Evolutionary conservation across 2,329 filamentous ascomycete genomes (phyloP).

Genomic region (Monosporascus sp.): DNA sequence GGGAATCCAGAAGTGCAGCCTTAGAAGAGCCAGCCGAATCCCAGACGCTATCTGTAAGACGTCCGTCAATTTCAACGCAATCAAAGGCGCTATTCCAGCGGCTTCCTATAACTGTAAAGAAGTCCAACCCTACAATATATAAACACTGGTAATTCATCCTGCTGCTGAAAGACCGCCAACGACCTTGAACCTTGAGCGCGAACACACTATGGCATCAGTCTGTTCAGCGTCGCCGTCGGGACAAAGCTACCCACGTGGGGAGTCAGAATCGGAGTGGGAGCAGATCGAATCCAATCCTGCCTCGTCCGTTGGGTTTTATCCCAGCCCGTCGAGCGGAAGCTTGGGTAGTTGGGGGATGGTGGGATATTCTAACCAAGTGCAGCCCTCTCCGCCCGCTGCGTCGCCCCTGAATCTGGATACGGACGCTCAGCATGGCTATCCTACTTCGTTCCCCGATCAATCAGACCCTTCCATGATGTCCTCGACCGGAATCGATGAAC

Average conservation of each 20-base stretch:
- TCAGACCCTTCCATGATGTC: slow-evolving; percentile 26
- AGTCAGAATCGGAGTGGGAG: slow-evolving; percentile 29
- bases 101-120: too few species aligned
- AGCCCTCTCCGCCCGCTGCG: slow-evolving; percentile 29
- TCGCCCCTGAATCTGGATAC: slow-evolving; percentile 40
- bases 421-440: slow-evolving; percentile 30
- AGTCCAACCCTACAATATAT: too few species aligned
- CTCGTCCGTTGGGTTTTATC: slow-evolving; percentile 35
- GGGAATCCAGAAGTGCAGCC: background rate
- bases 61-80: background rate
- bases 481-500: slow-evolving; percentile 20
- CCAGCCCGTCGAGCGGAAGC: slow-evolving; percentile 47
- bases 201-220: slow-evolving; percentile 25
- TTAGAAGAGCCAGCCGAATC: background rate
- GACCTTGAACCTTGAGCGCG: background rate
- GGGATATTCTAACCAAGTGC: slow-evolving; percentile 29
- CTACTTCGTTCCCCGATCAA: slow-evolving; percentile 28
- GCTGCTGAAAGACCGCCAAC: too few species aligned
- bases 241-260: slow-evolving; percentile 20
- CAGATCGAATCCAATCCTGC: slow-evolving; percentile 25
- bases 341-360: slow-evolving; percentile 46
- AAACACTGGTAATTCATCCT: background rate
- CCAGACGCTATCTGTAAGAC: background rate
- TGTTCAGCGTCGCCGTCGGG: slow-evolving; percentile 25
- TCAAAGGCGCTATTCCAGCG: background rate